Evolutionary conservation across 768 basidiomycete genomes (phyloP).

Genomic region (Kwoniella newhampshirensis): DNA sequence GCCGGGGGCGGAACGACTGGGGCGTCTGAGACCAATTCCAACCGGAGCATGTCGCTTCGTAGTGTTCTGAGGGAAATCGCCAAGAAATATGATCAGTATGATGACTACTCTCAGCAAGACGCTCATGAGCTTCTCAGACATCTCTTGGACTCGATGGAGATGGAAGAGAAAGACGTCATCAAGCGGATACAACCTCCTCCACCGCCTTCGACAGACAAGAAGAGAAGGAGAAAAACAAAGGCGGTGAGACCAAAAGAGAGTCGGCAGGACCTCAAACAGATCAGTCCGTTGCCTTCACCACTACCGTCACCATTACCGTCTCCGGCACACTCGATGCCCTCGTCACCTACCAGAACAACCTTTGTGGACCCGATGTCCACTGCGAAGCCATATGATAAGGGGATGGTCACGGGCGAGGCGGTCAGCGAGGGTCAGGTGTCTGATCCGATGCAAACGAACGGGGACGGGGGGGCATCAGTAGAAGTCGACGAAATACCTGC

Average conservation of each 20-base stretch:
- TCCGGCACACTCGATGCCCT: conserved; percentile 24
- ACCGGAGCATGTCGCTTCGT: conserved; percentile 41
- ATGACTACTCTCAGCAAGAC: conserved; percentile 93
- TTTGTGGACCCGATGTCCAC: conserved; percentile 18
- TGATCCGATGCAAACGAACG: background rate
- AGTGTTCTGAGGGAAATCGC: conserved; percentile 66
- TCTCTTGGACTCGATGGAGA: conserved; percentile 83
- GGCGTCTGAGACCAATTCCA: conserved; percentile 26
- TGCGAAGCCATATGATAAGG: conserved; percentile 1
- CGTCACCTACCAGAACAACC: conserved; percentile 23
- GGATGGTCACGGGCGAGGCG: conserved; percentile 8
- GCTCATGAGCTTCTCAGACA: conserved; percentile 91
- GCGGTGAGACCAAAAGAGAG: conserved; percentile 1
- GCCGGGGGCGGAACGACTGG: conserved; percentile 41
- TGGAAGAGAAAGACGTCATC: conserved; percentile 83
- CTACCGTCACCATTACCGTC: conserved; percentile 35
- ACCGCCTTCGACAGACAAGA: conserved; percentile 4
- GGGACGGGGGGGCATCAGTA: background rate
- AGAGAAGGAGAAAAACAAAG: conserved; percentile 1
- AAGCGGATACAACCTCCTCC: conserved; percentile 44
- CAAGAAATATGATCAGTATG: conserved; percentile 87
- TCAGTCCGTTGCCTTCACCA: conserved; percentile 30
- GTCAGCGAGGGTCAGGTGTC: conserved; percentile 8
- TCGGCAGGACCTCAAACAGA: conserved; percentile 10
- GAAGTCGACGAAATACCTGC: conserved; percentile 42